A percentile compares a stretch with the other conserved stretches of the same genome.
Evolutionary conservation across 2,329 filamentous ascomycete species (phyloP).

Genomic region (Chalaropsis thielavioides): DNA sequence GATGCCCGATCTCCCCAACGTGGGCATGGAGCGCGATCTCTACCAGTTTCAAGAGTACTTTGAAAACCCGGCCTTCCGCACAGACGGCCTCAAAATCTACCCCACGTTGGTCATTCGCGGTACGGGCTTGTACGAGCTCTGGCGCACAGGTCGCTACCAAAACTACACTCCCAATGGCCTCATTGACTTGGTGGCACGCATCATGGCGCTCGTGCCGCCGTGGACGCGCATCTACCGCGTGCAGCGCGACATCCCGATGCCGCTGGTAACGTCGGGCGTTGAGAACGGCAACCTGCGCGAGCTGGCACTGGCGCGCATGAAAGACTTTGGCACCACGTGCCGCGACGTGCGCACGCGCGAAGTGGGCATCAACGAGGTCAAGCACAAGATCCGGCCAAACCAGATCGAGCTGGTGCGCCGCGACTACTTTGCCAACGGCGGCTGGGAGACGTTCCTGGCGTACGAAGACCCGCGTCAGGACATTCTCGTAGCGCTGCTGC

Average conservation of each 20-base stretch:
- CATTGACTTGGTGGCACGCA: constrained; percentile 91
- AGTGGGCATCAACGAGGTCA: constrained; percentile 97
- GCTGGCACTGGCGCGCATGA: constrained; percentile 90
- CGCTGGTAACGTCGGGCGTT: constrained; percentile 92
- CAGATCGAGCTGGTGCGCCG: constrained; percentile 89
- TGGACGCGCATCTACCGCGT: constrained; percentile 99
- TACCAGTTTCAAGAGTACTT: constrained; percentile 98
- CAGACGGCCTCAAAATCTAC: constrained; percentile 95
- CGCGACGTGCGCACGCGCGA: constrained; percentile 92
- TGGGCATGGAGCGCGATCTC: constrained; percentile 93
- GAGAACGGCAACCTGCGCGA: constrained; percentile 96
- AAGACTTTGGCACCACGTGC: constrained; percentile 94
- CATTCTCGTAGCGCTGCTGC: constrained; percentile 80
- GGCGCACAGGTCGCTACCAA: constrained; percentile 92
- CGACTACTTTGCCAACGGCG: constrained; percentile 88
- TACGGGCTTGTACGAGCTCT: constrained; percentile 90
- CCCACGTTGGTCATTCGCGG: constrained; percentile 93
- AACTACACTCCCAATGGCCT: constrained; percentile 97
- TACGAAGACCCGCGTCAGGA: constrained; percentile 99
- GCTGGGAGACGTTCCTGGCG: constrained; percentile 96
- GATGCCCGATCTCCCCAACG: constrained; percentile 98
- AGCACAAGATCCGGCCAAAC: constrained; percentile 92
- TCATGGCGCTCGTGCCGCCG: constrained; percentile 81
- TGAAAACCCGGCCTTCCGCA: constrained; percentile 87
- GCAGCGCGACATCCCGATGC: constrained; percentile 99